These are phyloP conservation scores for Rosellinia necatrix DNA, from an alignment of 2,329 filamentous ascomycete genomes.

Conservation along the genomic window DNA sequence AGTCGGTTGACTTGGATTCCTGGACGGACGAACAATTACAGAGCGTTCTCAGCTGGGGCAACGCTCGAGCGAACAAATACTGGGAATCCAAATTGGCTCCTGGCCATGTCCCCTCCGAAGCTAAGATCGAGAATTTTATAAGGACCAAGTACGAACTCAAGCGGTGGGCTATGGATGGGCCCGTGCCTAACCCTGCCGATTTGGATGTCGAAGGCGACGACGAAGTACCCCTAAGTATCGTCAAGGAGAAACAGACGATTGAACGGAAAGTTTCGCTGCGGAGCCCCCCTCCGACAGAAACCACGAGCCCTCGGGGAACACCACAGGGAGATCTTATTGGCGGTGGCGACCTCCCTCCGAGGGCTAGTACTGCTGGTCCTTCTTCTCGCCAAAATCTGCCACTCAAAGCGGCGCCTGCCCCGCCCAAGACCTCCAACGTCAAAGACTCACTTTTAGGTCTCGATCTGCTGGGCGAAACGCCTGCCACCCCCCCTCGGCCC, in stretches of 20 bases:
- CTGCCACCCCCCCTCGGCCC: slow-evolving; percentile 75
- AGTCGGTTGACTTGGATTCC: slow-evolving; percentile 95
- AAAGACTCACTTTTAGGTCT: slow-evolving; percentile 91
- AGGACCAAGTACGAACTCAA: slow-evolving; percentile 98
- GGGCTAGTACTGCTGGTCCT: slow-evolving; percentile 76
- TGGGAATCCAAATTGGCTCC: slow-evolving; percentile 94
- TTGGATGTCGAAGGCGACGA: slow-evolving; percentile 85
- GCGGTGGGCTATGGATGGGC: slow-evolving; percentile 98
- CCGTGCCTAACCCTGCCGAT: slow-evolving; percentile 88
- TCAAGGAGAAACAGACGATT: slow-evolving; percentile 69
- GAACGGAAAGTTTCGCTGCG: slow-evolving; percentile 64
- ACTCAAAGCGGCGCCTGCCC: slow-evolving; percentile 66
- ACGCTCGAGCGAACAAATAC: slow-evolving; percentile 95
- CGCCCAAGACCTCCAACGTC: slow-evolving; percentile 70
- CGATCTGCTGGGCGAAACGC: slow-evolving; percentile 82
- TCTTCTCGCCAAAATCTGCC: slow-evolving; percentile 56
- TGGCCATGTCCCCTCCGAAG: slow-evolving; percentile 91
- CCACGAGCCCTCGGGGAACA: slow-evolving; percentile 44
- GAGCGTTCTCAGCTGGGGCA: slow-evolving; percentile 94
- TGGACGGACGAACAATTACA: slow-evolving; percentile 99
- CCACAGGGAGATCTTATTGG: slow-evolving; percentile 81
- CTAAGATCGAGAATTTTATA: slow-evolving; percentile 99
- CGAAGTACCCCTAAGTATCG: slow-evolving; percentile 68
- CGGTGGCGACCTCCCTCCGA: slow-evolving; percentile 68
- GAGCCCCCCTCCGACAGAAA: slow-evolving; percentile 60